These are phyloP conservation scores for Colletotrichum eleusines DNA, from an alignment of 2,329 filamentous ascomycete species.

Conservation along the genomic window DNA sequence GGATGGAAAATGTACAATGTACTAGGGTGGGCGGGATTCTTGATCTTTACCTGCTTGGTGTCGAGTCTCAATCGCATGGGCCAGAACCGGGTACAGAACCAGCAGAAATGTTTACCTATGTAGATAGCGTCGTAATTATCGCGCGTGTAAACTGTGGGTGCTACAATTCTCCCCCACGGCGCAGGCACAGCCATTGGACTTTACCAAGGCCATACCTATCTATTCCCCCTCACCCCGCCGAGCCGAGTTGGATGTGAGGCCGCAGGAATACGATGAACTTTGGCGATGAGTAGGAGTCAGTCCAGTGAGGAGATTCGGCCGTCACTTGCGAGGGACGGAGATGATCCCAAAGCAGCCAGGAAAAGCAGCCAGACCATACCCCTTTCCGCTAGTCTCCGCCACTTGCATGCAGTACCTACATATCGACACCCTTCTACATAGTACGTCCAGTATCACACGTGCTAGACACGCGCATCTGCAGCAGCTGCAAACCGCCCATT, in stretches of 20 bases:
- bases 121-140: slow-evolving; percentile 11
- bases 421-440: not conserved
- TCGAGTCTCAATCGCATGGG: slow-evolving; percentile 35
- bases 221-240: no score
- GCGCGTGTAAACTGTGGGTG: not conserved
- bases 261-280: slow-evolving; percentile 1
- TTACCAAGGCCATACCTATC: no score
- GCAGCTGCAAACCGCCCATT: slow-evolving; percentile 30
- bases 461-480: slow-evolving; percentile 11
- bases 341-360: not conserved
- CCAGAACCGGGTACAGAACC: no score
- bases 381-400: slow-evolving; percentile 27
- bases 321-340: not conserved
- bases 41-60: slow-evolving; percentile 15
- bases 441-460: slow-evolving; percentile 14
- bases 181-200: not conserved
- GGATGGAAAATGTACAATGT: not conserved
- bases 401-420: no score
- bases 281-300: not conserved
- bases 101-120: slow-evolving; percentile 5
- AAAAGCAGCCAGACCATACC: slow-evolving; percentile 14
- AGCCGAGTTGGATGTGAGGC: slow-evolving; percentile 1
- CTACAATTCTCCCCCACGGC: not conserved
- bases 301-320: not conserved
- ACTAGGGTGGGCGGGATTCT: no score